A percentile compares a stretch with the other conserved stretches of the same genome.
Conservation (phyloP, 306 rosid genomes). For the Castanea mollissima region DNA sequence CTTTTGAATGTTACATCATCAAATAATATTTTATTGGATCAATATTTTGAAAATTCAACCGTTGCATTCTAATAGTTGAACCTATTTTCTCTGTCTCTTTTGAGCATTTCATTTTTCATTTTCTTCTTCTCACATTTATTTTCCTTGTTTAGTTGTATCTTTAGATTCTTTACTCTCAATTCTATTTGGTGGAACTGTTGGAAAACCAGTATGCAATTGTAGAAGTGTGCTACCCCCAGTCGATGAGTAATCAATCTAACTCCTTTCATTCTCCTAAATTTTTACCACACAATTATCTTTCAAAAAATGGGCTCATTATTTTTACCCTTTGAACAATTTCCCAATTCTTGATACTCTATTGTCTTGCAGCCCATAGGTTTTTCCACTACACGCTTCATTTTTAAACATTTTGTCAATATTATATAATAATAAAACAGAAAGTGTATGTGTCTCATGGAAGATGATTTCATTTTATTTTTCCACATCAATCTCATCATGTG, state of each 20-base stretch:
- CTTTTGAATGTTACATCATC: too few species aligned
- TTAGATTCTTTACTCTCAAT: not conserved
- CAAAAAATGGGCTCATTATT: slow-evolving; percentile 1
- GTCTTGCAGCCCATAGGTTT: slow-evolving; percentile 39
- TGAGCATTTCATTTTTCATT: not conserved
- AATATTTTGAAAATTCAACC: too few species aligned
- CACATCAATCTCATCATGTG: not conserved
- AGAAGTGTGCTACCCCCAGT: slow-evolving; percentile 90
- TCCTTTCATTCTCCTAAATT: slow-evolving; percentile 4
- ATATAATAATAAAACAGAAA: not conserved
- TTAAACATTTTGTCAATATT: not conserved
- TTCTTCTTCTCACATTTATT: not conserved
- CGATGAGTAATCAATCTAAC: slow-evolving; percentile 56
- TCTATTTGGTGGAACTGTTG: slow-evolving; percentile 47
- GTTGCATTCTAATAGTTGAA: too few species aligned
- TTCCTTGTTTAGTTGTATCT: not conserved
- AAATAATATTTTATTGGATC: too few species aligned
- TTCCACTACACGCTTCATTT: slow-evolving; percentile 8
- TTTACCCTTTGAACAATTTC: slow-evolving; percentile 1
- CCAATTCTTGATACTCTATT: slow-evolving; percentile 17
- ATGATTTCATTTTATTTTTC: not conserved
- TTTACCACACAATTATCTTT: not conserved
- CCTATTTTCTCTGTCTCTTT: slow-evolving; percentile 5
- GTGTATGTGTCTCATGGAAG: not conserved
- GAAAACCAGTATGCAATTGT: slow-evolving; percentile 92